These are phyloP conservation scores for Fusarium sp. DNA, from an alignment of 2,329 filamentous ascomycete species.

Conservation along the genomic window DNA sequence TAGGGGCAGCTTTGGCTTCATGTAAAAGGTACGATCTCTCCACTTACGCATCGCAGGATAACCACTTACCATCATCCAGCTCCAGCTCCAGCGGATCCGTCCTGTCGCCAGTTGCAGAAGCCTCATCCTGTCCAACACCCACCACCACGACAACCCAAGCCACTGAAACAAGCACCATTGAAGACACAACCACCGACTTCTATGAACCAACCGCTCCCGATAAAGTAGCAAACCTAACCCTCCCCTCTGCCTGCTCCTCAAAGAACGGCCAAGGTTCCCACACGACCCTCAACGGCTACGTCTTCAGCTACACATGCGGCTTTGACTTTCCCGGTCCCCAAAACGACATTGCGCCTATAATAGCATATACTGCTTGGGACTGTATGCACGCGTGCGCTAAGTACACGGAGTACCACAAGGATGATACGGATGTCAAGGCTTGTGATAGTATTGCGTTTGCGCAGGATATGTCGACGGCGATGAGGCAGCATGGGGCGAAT, in stretches of 20 bases:
- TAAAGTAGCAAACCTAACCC: slow-evolving; percentile 5
- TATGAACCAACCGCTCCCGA: slow-evolving; percentile 2
- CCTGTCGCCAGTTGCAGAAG: background rate
- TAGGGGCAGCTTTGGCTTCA: slow-evolving; percentile 21
- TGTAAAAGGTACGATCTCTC: slow-evolving; percentile 7
- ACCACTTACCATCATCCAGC: background rate
- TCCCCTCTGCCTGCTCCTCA: background rate
- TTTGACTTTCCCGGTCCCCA: background rate
- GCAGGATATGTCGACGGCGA: background rate
- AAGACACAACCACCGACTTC: background rate
- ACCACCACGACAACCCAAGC: background rate
- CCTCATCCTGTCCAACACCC: background rate
- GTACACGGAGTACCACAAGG: background rate
- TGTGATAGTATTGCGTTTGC: slow-evolving; percentile 13
- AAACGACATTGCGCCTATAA: slow-evolving; percentile 8
- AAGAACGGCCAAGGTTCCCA: background rate
- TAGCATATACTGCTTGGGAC: slow-evolving; percentile 15
- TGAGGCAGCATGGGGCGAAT: background rate
- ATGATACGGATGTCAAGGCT: background rate
- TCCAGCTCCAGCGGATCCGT: background rate
- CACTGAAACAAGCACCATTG: background rate
- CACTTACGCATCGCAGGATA: fast-evolving
- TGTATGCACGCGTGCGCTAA: slow-evolving; percentile 15
- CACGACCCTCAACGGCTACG: background rate
- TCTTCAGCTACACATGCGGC: background rate